These are phyloP conservation scores for Phlyctochytrium arcticum DNA, from an alignment of 192 early-diverging fungal genomes.

Conservation along the genomic window DNA sequence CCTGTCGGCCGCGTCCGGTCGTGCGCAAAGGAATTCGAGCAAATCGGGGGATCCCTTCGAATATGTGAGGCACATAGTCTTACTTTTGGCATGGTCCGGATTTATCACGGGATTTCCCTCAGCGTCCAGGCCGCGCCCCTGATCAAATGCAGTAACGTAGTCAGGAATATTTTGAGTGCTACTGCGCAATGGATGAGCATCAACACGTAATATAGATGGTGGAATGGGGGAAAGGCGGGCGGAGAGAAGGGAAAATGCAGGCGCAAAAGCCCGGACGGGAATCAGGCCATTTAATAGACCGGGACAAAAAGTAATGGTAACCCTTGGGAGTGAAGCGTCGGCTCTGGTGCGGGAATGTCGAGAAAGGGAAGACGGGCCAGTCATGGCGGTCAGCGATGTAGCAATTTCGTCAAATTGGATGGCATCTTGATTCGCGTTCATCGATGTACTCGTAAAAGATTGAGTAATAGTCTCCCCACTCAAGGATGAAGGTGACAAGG, in stretches of 20 bases:
- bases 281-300: background rate
- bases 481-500: no score
- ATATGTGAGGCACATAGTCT: background rate
- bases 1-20: background rate
- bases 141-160: background rate
- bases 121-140: background rate
- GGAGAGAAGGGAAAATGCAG: background rate
- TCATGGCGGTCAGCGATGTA: no score
- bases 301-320: background rate
- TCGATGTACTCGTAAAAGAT: no score
- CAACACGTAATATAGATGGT: background rate
- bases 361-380: no score
- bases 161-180: background rate
- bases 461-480: no score
- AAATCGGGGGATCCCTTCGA: conserved; percentile 1
- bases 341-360: no score
- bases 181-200: background rate
- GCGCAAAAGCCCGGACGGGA: background rate
- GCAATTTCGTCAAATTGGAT: no score
- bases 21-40: background rate
- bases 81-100: background rate
- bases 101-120: background rate
- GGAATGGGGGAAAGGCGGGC: background rate
- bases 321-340: no score
- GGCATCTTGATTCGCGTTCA: no score